A percentile compares a stretch with the other conserved stretches of the same genome.
Evolutionary conservation across 495 filamentous ascomycete genomes (phyloP).

Genomic region (Talaromyces trachyspermus): DNA sequence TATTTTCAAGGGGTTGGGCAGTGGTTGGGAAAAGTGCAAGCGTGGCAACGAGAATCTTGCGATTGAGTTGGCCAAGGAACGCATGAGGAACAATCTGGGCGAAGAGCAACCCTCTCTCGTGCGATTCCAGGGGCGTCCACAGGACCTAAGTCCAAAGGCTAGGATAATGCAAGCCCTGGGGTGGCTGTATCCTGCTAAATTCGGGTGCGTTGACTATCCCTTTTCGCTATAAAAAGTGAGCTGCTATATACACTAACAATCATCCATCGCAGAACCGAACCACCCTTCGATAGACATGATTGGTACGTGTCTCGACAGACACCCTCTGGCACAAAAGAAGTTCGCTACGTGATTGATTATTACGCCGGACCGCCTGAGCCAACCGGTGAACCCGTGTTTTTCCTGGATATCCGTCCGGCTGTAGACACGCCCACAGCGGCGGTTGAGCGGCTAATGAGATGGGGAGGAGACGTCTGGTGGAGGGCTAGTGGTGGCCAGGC

Average conservation of each 20-base stretch:
- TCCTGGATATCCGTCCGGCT: conserved; percentile 91
- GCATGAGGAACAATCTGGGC: conserved; percentile 24
- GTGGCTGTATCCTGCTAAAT: conserved; percentile 69
- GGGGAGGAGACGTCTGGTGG: conserved; percentile 94
- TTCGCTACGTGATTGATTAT: conserved; percentile 97
- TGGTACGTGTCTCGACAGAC: conserved; percentile 78
- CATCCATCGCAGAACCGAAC: conserved; percentile 48
- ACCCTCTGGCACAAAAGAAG: conserved; percentile 58
- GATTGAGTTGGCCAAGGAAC: conserved; percentile 30
- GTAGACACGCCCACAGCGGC: conserved; percentile 74
- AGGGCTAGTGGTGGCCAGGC: conserved; percentile 68
- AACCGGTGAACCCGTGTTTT: conserved; percentile 92
- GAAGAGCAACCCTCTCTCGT: conserved; percentile 58
- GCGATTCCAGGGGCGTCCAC: conserved; percentile 79
- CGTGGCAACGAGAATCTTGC: conserved; percentile 61
- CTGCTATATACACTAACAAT: conserved; percentile 7
- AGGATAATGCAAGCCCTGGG: conserved; percentile 70
- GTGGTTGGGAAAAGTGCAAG: conserved; percentile 68
- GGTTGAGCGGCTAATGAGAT: conserved; percentile 75
- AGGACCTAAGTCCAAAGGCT: conserved; percentile 87
- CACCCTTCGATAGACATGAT: conserved; percentile 96
- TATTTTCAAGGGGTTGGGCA: conserved; percentile 64
- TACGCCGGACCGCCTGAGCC: conserved; percentile 83
- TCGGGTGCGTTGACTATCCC: conserved; percentile 45
- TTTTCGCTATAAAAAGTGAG: not conserved